phyloP scores from a whole-genome alignment of 768 basidiomycete genomes.

The Pleurotus citrinopileatus region DNA sequence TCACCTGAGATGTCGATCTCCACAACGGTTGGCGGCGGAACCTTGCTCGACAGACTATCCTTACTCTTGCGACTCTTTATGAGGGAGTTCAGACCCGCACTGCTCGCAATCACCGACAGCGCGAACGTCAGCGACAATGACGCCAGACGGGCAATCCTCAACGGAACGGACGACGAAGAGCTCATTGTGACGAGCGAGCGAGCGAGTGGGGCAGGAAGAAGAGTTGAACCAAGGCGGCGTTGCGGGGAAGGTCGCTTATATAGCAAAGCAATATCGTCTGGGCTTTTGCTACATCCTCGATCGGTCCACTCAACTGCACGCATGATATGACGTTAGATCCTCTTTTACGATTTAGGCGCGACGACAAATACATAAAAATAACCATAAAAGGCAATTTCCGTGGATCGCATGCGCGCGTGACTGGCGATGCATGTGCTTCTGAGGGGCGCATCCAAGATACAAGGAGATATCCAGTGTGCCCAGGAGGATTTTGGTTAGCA shows the following conservation, averaged over 20 bases:
- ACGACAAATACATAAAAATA: not conserved
- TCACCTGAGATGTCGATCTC: constrained; percentile 18
- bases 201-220: not conserved
- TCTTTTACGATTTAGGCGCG: not conserved
- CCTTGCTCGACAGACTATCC: constrained; percentile 13
- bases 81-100: constrained; percentile 21
- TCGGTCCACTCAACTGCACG: too few relatives aligned
- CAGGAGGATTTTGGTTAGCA: not conserved
- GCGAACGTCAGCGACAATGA: constrained; percentile 27
- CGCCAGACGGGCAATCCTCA: constrained; percentile 21
- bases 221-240: not conserved
- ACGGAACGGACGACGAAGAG: constrained; percentile 13
- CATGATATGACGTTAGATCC: not conserved
- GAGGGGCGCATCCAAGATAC: not conserved
- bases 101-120: constrained; percentile 15
- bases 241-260: constrained; percentile 3
- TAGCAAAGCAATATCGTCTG: not conserved
- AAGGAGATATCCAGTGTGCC: constrained; percentile 6
- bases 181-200: constrained; percentile 9
- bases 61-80: constrained; percentile 21
- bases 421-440: not conserved
- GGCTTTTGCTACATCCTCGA: not conserved
- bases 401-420: not conserved
- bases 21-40: constrained; percentile 15
- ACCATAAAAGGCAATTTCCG: constrained; percentile 1